A percentile compares a stretch with the other conserved stretches of the same genome.
phyloP scores from a whole-genome alignment of 495 filamentous ascomycete species.

The Lineolata rhizophorae region DNA sequence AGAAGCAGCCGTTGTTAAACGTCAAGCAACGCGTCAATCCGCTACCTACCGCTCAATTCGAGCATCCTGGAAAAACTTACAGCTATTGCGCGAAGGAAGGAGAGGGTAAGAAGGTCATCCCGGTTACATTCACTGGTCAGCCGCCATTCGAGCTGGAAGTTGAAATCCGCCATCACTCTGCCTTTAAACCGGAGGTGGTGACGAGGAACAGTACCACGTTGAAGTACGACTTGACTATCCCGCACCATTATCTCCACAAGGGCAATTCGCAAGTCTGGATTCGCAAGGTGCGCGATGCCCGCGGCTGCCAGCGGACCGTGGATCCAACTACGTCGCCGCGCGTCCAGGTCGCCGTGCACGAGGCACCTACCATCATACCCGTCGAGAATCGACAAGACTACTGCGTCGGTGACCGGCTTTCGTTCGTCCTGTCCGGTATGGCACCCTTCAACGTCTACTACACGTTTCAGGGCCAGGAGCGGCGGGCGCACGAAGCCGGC shows the following conservation, averaged over 20 bases:
- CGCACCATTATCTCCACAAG: slow-evolving; percentile 55
- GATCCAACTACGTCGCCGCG: slow-evolving; percentile 35
- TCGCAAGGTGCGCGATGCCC: slow-evolving; percentile 65
- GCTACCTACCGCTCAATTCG: slow-evolving; percentile 58
- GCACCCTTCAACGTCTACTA: slow-evolving; percentile 88
- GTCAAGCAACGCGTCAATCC: slow-evolving; percentile 66
- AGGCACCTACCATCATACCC: slow-evolving; percentile 72
- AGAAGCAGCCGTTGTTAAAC: slow-evolving; percentile 37
- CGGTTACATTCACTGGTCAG: slow-evolving; percentile 58
- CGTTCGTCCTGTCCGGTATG: slow-evolving; percentile 70
- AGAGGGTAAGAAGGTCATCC: slow-evolving; percentile 63
- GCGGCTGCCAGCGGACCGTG: slow-evolving; percentile 55
- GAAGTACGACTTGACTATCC: slow-evolving; percentile 53
- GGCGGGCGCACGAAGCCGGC: slow-evolving; percentile 53
- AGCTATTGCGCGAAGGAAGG: slow-evolving; percentile 77
- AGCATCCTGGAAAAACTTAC: slow-evolving; percentile 78
- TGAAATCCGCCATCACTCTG: slow-evolving; percentile 74
- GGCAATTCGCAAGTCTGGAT: slow-evolving; percentile 74
- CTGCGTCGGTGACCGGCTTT: slow-evolving; percentile 85
- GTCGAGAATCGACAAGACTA: slow-evolving; percentile 76
- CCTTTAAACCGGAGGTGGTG: slow-evolving; percentile 59
- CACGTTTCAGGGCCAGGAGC: slow-evolving; percentile 51
- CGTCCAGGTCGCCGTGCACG: slow-evolving; percentile 72
- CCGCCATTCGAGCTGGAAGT: slow-evolving; percentile 80
- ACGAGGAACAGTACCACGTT: slow-evolving; percentile 30